Percentiles rank a stretch among this genome's conserved stretches.
Conservation (phyloP, 768 basidiomycete genomes). For the Podaxis mareebaensis region DNA sequence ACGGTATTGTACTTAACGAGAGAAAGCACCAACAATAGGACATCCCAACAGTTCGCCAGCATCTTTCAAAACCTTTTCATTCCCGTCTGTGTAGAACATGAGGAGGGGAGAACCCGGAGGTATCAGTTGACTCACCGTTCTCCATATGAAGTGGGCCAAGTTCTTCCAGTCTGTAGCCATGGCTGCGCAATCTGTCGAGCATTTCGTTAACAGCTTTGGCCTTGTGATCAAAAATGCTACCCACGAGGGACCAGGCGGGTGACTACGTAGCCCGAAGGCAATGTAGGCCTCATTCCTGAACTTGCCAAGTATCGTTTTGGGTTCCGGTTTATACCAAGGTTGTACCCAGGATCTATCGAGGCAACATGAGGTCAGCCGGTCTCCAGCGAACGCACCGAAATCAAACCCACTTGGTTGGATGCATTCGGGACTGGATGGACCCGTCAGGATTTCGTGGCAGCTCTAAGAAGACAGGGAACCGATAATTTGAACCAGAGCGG, state of each 20-base stretch:
- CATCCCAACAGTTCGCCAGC: not conserved
- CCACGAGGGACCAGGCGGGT: slow-evolving; percentile 40
- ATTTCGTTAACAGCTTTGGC: too few species aligned
- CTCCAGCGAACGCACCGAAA: too few species aligned
- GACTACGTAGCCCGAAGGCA: slow-evolving; percentile 33
- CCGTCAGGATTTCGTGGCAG: slow-evolving; percentile 22
- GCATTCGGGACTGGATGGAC: slow-evolving; percentile 29
- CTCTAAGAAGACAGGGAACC: slow-evolving; percentile 24
- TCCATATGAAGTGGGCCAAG: not conserved
- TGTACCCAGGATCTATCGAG: slow-evolving; percentile 30
- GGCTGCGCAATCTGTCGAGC: too few species aligned
- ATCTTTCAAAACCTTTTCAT: not conserved
- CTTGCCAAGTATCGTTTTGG: slow-evolving; percentile 26
- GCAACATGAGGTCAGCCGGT: too few species aligned
- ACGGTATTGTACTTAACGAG: not conserved
- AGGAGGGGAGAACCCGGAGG: not conserved
- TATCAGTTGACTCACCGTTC: not conserved
- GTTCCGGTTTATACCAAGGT: slow-evolving; percentile 50
- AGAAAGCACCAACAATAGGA: not conserved
- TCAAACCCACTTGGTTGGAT: slow-evolving; percentile 22
- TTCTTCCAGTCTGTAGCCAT: not conserved
- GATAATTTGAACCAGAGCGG: slow-evolving; percentile 23
- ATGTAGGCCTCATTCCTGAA: slow-evolving; percentile 34
- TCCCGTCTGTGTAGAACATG: not conserved
- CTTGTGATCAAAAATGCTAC: slow-evolving; percentile 1